Conservation (phyloP, 2,329 filamentous ascomycete species). For the Trichoderma gracile region DNA sequence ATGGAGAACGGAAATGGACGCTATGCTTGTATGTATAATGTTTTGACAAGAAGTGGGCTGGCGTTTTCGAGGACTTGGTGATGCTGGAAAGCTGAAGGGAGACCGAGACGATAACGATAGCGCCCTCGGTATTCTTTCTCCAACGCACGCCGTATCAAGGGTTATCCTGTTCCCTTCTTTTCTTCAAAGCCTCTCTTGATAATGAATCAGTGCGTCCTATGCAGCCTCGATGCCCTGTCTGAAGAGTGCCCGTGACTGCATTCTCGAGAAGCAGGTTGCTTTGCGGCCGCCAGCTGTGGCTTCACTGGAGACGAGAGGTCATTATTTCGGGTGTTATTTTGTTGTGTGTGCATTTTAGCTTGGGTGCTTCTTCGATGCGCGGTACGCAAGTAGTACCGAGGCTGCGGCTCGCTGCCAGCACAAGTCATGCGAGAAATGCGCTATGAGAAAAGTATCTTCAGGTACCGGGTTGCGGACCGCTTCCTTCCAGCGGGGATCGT, state of each 20-base stretch:
- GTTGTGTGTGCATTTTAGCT: background rate
- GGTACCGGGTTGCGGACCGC: constrained; percentile 10
- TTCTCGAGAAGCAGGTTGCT: background rate
- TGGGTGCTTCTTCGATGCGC: background rate
- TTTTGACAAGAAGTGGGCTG: no score
- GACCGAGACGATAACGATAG: no score
- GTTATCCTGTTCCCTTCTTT: background rate
- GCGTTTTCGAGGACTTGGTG: no score
- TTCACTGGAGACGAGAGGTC: no score
- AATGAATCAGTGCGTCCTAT: background rate
- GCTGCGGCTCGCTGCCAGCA: background rate
- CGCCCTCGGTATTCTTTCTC: no score
- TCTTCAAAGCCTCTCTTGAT: background rate
- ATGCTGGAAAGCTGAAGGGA: no score
- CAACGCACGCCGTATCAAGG: no score
- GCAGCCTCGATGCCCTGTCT: background rate
- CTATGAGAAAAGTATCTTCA: background rate
- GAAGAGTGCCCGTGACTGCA: background rate
- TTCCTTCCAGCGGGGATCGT: constrained; percentile 5
- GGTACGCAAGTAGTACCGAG: constrained; percentile 14
- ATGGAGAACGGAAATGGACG: background rate
- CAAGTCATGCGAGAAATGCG: background rate
- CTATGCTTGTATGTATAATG: background rate
- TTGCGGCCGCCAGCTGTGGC: background rate
- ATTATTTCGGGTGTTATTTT: no score